Percentiles rank a stretch among this genome's conserved stretches.
phyloP scores from a whole-genome alignment of 1,139 yeast species.

The Candida tetrigidarum region DNA sequence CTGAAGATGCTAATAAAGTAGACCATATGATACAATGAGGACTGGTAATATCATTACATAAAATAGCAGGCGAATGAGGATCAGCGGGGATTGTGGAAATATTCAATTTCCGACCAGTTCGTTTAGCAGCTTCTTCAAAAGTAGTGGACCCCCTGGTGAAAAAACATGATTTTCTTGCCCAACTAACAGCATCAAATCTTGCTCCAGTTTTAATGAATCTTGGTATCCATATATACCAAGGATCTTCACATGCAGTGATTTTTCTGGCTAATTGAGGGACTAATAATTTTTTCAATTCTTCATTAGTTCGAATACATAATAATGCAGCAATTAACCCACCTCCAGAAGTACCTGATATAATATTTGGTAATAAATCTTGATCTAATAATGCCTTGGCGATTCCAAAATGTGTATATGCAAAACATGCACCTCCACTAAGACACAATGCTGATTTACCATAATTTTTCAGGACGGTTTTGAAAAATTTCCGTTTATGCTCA shows the following conservation, averaged over 20 bases:
- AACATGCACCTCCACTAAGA: slow-evolving; percentile 81
- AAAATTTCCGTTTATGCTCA: slow-evolving; percentile 54
- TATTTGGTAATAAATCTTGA: slow-evolving; percentile 65
- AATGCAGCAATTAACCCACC: slow-evolving; percentile 83
- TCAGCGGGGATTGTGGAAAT: slow-evolving; percentile 83
- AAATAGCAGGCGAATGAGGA: slow-evolving; percentile 79
- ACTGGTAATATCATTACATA: slow-evolving; percentile 76
- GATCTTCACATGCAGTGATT: slow-evolving; percentile 75
- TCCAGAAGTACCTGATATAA: slow-evolving; percentile 80
- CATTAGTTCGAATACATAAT: slow-evolving; percentile 70
- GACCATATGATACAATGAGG: slow-evolving; percentile 89
- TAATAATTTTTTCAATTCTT: slow-evolving; percentile 59
- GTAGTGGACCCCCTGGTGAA: slow-evolving; percentile 77
- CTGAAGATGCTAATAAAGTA: slow-evolving; percentile 74
- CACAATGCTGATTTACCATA: slow-evolving; percentile 77
- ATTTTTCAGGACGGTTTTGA: slow-evolving; percentile 62
- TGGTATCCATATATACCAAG: slow-evolving; percentile 61
- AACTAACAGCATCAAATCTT: slow-evolving; percentile 70
- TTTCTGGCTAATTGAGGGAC: slow-evolving; percentile 66
- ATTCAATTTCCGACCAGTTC: slow-evolving; percentile 73
- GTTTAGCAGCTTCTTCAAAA: slow-evolving; percentile 67
- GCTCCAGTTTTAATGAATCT: slow-evolving; percentile 81
- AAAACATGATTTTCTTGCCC: slow-evolving; percentile 74
- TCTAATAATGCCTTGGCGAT: slow-evolving; percentile 73
- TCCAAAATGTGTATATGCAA: slow-evolving; percentile 80